phyloP scores from a whole-genome alignment of 345 rosid genomes.

The Brassica carinata region DNA sequence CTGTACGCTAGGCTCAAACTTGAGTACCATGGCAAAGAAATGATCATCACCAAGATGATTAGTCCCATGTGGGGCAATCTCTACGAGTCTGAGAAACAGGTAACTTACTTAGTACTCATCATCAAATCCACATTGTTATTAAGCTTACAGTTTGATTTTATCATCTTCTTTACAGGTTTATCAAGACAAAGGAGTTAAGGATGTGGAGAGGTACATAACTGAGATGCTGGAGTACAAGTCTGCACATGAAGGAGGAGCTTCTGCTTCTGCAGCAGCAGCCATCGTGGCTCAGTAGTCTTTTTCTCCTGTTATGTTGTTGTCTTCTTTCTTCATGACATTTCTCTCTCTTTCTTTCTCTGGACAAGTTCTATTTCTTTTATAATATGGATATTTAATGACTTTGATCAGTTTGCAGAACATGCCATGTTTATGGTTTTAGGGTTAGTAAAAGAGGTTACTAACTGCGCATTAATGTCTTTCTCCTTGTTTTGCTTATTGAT shows the following conservation, averaged over 20 bases:
- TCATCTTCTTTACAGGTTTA: slow-evolving; percentile 30
- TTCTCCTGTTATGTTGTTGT: slow-evolving; percentile 16
- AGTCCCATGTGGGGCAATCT: neutral
- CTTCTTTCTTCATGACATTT: slow-evolving; percentile 20
- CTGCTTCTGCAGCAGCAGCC: slow-evolving; percentile 50
- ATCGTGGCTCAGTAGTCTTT: slow-evolving; percentile 36
- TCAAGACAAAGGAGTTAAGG: slow-evolving; percentile 71
- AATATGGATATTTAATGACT: slow-evolving; percentile 6
- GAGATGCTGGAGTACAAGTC: slow-evolving; percentile 70
- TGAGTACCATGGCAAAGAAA: neutral
- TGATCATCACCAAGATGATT: neutral
- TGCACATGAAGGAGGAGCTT: slow-evolving; percentile 51
- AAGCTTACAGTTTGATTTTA: neutral
- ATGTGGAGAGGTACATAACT: slow-evolving; percentile 68
- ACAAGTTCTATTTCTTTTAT: neutral
- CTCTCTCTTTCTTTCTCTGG: slow-evolving; percentile 6
- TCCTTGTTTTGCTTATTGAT: neutral
- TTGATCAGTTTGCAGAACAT: slow-evolving; percentile 7
- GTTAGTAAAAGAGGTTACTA: slow-evolving; percentile 24
- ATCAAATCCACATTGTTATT: neutral
- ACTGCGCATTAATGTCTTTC: slow-evolving; percentile 4
- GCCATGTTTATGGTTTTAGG: slow-evolving; percentile 33
- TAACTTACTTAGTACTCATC: neutral
- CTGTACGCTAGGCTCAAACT: neutral
- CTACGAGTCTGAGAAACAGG: neutral